Percentiles rank a stretch among this genome's conserved stretches.
Evolutionary conservation across 805 yeast species (phyloP).

Genomic region (Wickerhamiella australiensis): DNA sequence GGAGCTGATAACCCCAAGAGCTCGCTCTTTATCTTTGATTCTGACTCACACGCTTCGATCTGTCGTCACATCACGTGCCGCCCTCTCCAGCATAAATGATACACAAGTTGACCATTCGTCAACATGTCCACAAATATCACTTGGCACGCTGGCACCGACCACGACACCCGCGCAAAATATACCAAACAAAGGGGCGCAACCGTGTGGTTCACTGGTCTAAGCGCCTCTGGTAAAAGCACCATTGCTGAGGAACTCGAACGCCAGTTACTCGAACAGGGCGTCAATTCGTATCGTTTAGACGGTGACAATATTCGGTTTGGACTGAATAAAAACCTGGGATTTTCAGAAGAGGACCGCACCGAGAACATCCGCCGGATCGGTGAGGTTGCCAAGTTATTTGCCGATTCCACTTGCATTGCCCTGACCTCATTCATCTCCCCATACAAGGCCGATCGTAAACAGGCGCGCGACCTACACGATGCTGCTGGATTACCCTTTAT

Average conservation of each 20-base stretch:
- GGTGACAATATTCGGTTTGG: constrained; percentile 92
- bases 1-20: no score
- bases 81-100: not conserved
- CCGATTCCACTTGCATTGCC: constrained; percentile 80
- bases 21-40: no score
- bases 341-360: constrained; percentile 79
- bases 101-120: constrained; percentile 8
- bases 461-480: constrained; percentile 75
- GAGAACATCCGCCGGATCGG: constrained; percentile 92
- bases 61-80: constrained; percentile 8
- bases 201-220: constrained; percentile 88
- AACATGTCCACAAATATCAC: constrained; percentile 89
- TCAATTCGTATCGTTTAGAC: constrained; percentile 76
- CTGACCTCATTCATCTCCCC: constrained; percentile 91
- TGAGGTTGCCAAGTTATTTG: constrained; percentile 87
- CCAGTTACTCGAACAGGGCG: constrained; percentile 52
- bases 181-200: constrained; percentile 81
- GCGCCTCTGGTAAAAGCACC: constrained; percentile 91
- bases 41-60: not conserved
- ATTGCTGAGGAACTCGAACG: constrained; percentile 92
- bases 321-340: constrained; percentile 86
- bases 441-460: constrained; percentile 68
- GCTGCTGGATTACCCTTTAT: constrained; percentile 67
- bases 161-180: constrained; percentile 59
- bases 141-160: constrained; percentile 87